Percentiles rank a stretch among this genome's conserved stretches.
Evolutionary conservation across 306 rosid species (phyloP).

Genomic region (Bauhinia variegata): DNA sequence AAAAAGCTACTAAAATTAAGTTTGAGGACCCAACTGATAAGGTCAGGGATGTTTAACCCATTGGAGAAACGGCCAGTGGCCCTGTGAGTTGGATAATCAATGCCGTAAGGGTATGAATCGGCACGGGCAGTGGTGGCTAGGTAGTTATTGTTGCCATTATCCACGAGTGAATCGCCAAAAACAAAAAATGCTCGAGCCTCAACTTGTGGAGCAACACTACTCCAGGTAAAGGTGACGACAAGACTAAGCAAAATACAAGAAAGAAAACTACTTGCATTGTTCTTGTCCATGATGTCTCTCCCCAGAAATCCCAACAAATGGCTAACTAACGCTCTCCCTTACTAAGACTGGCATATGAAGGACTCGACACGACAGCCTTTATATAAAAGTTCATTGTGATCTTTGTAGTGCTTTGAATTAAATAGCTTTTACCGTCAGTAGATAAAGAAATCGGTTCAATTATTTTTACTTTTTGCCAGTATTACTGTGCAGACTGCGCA

Average conservation of each 20-base stretch:
- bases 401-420: slow-evolving; percentile 30
- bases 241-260: not conserved
- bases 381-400: slow-evolving; percentile 36
- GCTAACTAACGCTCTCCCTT: not conserved
- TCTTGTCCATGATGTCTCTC: slow-evolving; percentile 33
- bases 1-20: too few relatives aligned
- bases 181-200: slow-evolving; percentile 73
- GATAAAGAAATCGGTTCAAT: slow-evolving; percentile 19
- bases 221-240: not conserved
- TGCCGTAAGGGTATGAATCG: slow-evolving; percentile 72
- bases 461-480: slow-evolving; percentile 2
- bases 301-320: not conserved
- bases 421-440: slow-evolving; percentile 38
- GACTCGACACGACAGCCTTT: slow-evolving; percentile 11
- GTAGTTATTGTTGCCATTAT: slow-evolving; percentile 85
- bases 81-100: slow-evolving; percentile 70
- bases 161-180: slow-evolving; percentile 90
- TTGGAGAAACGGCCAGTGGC: slow-evolving; percentile 84
- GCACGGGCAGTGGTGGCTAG: slow-evolving; percentile 87
- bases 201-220: slow-evolving; percentile 25
- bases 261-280: slow-evolving; percentile 7
- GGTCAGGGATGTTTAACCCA: slow-evolving; percentile 73
- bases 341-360: not conserved
- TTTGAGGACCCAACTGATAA: slow-evolving; percentile 38
- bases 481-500: slow-evolving; percentile 34